Evolutionary conservation across 2,329 filamentous ascomycete species (phyloP).

Genomic region (Claviceps citrina): DNA sequence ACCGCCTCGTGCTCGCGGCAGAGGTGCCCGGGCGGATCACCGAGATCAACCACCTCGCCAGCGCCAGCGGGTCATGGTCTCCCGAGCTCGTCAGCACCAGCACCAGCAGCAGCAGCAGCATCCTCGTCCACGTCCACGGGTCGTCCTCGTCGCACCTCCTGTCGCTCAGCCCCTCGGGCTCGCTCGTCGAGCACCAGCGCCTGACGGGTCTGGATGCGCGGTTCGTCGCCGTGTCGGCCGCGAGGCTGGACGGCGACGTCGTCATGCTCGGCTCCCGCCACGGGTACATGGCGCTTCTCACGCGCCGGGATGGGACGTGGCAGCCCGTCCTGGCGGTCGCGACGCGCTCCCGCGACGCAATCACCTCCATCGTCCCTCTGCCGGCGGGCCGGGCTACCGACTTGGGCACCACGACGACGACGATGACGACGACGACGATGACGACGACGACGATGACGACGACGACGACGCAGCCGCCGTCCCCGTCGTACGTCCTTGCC

Average conservation of each 20-base stretch:
- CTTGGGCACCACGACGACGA: too few species aligned
- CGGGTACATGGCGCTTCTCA: constrained; percentile 29
- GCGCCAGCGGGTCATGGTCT: neutral
- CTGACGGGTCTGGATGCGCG: constrained; percentile 28
- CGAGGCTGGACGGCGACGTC: constrained; percentile 21
- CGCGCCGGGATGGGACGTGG: constrained; percentile 13
- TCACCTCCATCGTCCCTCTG: constrained; percentile 49
- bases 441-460: too few species aligned
- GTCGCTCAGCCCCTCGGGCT: constrained; percentile 20
- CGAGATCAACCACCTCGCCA: constrained; percentile 30
- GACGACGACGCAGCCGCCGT: too few species aligned
- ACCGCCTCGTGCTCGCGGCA: constrained; percentile 18
- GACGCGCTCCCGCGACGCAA: constrained; percentile 39
- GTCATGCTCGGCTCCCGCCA: constrained; percentile 40
- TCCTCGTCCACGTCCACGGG: constrained; percentile 33
- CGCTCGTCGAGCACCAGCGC: constrained; percentile 14
- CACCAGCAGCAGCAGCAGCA: constrained; percentile 10
- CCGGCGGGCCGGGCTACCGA: too few species aligned
- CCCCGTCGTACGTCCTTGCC: constrained; percentile 41
- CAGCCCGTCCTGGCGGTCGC: constrained; percentile 20
- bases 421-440: too few species aligned
- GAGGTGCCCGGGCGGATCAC: constrained; percentile 33
- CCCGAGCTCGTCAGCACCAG: too few species aligned
- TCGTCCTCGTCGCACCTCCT: constrained; percentile 28
- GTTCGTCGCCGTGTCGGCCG: constrained; percentile 34